Percentiles rank a stretch among this genome's conserved stretches.
These are phyloP conservation scores for Calycina herbarum DNA, from an alignment of 2,329 filamentous ascomycete genomes.

Conservation along the genomic window DNA sequence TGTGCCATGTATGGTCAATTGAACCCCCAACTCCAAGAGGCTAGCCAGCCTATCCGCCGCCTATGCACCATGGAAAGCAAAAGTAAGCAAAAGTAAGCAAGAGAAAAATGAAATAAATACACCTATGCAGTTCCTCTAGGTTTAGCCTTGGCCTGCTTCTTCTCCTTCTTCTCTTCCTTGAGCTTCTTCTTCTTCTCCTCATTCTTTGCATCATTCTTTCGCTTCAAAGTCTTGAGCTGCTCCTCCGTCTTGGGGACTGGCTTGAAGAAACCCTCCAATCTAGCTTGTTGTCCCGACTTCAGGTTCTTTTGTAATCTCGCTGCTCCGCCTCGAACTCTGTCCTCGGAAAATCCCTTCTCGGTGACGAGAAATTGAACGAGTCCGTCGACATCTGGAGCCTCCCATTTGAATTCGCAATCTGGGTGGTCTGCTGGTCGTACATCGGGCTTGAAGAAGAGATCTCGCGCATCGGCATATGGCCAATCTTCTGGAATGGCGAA, in stretches of 20 bases:
- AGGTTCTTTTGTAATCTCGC: slow-evolving; percentile 83
- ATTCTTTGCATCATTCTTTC: slow-evolving; percentile 89
- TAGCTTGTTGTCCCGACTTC: slow-evolving; percentile 85
- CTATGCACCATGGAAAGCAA: slow-evolving; percentile 3
- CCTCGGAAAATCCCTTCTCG: slow-evolving; percentile 97
- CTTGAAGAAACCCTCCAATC: slow-evolving; percentile 97
- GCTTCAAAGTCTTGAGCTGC: slow-evolving; percentile 81
- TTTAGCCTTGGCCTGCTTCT: slow-evolving; percentile 86
- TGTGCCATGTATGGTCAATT: slow-evolving; percentile 2
- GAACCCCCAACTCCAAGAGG: background rate
- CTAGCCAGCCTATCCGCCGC: background rate
- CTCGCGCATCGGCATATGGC: slow-evolving; percentile 89
- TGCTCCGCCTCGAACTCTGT: slow-evolving; percentile 79
- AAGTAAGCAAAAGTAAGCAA: background rate
- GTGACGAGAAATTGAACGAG: slow-evolving; percentile 86
- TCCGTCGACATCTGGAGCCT: slow-evolving; percentile 85
- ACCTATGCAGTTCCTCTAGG: slow-evolving; percentile 54
- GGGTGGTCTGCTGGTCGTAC: slow-evolving; percentile 80
- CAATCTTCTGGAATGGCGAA: slow-evolving; percentile 92
- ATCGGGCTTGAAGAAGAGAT: slow-evolving; percentile 89
- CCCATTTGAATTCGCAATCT: slow-evolving; percentile 97
- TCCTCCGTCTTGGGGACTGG: slow-evolving; percentile 83
- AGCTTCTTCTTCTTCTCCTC: slow-evolving; percentile 93
- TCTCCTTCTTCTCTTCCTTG: slow-evolving; percentile 93
- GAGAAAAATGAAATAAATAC: background rate